Base-by-base conservation (phyloP, 2,329 filamentous ascomycete genomes). In the Microcyclosporella mali region DNA sequence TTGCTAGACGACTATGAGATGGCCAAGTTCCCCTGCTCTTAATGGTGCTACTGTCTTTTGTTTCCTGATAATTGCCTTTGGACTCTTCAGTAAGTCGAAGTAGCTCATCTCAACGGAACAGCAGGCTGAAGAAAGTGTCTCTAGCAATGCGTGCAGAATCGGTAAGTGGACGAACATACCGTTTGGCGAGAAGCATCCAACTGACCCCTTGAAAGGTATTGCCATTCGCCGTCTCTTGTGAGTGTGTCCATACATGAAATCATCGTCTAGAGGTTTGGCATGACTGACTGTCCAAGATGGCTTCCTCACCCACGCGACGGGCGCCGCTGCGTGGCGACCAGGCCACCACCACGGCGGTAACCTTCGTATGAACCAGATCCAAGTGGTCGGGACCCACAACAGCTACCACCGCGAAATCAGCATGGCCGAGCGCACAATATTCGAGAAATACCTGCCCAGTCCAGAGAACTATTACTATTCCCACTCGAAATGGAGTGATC, bases 311-410 rank as follows among this genome's bases (percentile, higher is more conserved):
- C 37, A 36, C 6, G 12, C 41, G 19, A 37, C 25, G 12, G 37
- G 32, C 27, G 45, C 16, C 21, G 27, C 36, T 6, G 33, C 37
- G 21, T 25, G 34, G 15, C 21, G 25, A 17, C 31, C 30, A 27
- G 28, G 18, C 16, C 37, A 53, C 18, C 39, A 39, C 37, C 41
- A 48, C 12, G 35, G 16, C 18, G 36, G 30, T 15, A 40, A 53
- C 9, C 55, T 74, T 38, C 71, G 70, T 38, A 67, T 75, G 61
- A 75, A 75, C 55, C 70, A 75, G 35, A 68, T 74, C 35, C 72
- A 75, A 52, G 66, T 74, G 32, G 58, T 74, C 29, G 72, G 71
- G 49, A 72, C 71, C 0, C 72, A 75, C 55, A 75, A 75, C 56
- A 70, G 66, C 47, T 75, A 75, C 56, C 72, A 75, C 46, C 62